phyloP scores from a whole-genome alignment of 345 rosid genomes.

The Rhodomyrtus tomentosa region DNA sequence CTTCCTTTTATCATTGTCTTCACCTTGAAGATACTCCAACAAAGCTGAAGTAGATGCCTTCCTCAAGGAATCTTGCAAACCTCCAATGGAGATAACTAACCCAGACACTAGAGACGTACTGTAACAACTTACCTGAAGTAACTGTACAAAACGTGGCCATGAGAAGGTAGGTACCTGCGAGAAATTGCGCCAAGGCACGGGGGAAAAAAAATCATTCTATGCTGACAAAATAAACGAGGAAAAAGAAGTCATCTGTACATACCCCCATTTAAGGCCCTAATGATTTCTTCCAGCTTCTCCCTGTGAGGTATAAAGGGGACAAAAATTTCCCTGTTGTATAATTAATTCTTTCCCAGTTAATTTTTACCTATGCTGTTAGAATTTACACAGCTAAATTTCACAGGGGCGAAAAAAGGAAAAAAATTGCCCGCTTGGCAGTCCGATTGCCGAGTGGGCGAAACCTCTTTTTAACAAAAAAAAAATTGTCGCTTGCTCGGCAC shows the following conservation, averaged over 20 bases:
- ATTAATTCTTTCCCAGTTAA: too few species aligned
- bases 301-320: conserved; percentile 60
- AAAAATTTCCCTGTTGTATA: conserved; percentile 36
- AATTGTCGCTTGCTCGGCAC: too few species aligned
- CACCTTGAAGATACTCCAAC: conserved; percentile 51
- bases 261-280: conserved; percentile 63
- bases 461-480: too few species aligned
- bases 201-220: not conserved
- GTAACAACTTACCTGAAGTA: conserved; percentile 51
- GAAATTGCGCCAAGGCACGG: conserved; percentile 6
- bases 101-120: conserved; percentile 69
- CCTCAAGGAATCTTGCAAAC: conserved; percentile 80
- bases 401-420: too few species aligned
- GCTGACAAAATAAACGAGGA: not conserved
- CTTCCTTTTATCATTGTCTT: conserved; percentile 26
- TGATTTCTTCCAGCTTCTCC: conserved; percentile 56
- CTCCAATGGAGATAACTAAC: conserved; percentile 80
- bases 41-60: conserved; percentile 59
- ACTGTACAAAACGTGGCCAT: conserved; percentile 67
- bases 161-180: conserved; percentile 75
- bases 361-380: too few species aligned
- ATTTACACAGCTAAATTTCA: conserved; percentile 23
- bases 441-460: too few species aligned
- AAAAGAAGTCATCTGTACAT: conserved; percentile 17
- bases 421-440: too few species aligned